phyloP scores from a whole-genome alignment of 345 rosid genomes.

The Gossypium thurberi region DNA sequence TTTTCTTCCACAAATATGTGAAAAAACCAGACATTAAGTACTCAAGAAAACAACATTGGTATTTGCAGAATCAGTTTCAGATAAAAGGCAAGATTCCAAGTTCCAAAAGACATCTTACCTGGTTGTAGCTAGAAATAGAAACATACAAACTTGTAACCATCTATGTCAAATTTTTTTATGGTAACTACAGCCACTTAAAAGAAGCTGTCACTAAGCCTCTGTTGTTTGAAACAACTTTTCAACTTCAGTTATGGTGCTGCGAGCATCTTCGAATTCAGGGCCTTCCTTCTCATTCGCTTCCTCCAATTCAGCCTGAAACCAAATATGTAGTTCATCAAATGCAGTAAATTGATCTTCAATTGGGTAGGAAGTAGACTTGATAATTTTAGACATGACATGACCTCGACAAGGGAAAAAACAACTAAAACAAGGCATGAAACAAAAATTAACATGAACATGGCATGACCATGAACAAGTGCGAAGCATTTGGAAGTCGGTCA shows the following conservation, averaged over 20 bases:
- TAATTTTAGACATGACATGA: not conserved
- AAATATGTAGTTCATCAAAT: not conserved
- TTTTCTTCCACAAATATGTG: not conserved
- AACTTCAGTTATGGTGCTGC: conserved; percentile 45
- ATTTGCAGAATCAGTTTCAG: not conserved
- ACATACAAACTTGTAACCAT: conserved; percentile 5
- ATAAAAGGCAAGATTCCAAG: not conserved
- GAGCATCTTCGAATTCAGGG: conserved; percentile 61
- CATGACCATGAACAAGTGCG: not conserved
- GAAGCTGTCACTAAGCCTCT: conserved; percentile 33
- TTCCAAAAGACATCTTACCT: not conserved
- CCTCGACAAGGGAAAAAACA: not conserved
- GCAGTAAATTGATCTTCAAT: not conserved
- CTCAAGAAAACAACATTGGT: not conserved
- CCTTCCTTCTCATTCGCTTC: conserved; percentile 52
- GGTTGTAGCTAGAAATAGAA: conserved; percentile 2
- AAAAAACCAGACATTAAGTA: not conserved
- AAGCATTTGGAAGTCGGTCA: not conserved
- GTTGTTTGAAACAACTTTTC: conserved; percentile 53
- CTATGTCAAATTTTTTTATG: not conserved
- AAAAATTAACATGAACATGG: not conserved
- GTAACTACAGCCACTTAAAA: not conserved
- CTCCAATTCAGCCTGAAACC: conserved; percentile 56
- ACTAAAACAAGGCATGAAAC: not conserved
- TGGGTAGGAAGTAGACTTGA: not conserved